Conservation (phyloP, 805 yeast species). For the Lipomyces sp. region DNA sequence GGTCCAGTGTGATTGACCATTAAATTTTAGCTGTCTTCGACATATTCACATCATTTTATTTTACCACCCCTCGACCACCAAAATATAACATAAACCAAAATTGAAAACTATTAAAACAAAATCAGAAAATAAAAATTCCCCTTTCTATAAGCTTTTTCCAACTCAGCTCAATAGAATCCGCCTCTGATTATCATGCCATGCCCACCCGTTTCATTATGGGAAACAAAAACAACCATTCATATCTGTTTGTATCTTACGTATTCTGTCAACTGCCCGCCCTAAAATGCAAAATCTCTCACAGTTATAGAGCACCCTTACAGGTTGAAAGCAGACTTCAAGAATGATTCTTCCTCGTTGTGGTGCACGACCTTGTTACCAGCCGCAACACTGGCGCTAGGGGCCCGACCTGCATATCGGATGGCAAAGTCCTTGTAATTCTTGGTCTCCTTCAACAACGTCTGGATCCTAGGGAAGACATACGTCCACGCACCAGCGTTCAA, state of each 20-base stretch:
- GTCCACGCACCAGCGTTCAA: conserved; percentile 93
- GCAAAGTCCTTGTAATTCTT: conserved; percentile 61
- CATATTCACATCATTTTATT: too few relatives aligned
- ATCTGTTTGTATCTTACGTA: too few relatives aligned
- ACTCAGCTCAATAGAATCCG: background rate
- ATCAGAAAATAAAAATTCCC: background rate
- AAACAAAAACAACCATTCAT: background rate
- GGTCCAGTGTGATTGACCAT: too few relatives aligned
- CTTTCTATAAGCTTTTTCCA: background rate
- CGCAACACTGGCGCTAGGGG: conserved; percentile 97
- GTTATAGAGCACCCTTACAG: conserved; percentile 21
- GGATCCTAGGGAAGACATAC: conserved; percentile 80
- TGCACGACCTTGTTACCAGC: conserved; percentile 95
- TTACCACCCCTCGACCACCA: background rate
- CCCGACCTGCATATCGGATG: conserved; percentile 93
- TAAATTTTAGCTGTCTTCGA: too few relatives aligned
- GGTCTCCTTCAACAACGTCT: conserved; percentile 76
- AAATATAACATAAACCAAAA: background rate
- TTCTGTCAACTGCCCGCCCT: too few relatives aligned
- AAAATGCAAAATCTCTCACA: too few relatives aligned
- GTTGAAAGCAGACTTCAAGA: conserved; percentile 75
- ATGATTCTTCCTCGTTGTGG: conserved; percentile 82
- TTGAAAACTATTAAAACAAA: background rate
- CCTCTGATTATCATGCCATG: background rate
- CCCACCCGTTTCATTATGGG: background rate